These are phyloP conservation scores for Xylaria intraflava DNA, from an alignment of 495 filamentous ascomycete species.

Conservation along the genomic window DNA sequence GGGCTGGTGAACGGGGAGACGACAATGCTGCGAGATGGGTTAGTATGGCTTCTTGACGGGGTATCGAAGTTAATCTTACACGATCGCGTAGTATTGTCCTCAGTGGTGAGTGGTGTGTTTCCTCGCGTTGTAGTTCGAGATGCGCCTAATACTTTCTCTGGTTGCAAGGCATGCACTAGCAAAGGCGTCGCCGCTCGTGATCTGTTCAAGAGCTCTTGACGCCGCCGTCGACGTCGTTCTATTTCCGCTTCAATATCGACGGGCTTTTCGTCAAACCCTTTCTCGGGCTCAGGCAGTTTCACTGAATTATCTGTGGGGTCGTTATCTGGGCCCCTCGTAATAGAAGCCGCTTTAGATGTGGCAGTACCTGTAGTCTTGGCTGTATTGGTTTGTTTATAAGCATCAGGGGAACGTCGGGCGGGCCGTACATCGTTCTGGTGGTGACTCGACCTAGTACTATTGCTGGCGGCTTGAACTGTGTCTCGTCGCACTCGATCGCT, in stretches of 20 bases:
- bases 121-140: constrained; percentile 45
- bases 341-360: constrained; percentile 61
- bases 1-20: constrained; percentile 31
- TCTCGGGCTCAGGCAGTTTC: constrained; percentile 24
- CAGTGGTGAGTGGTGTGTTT: constrained; percentile 33
- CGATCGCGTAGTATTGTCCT: constrained; percentile 37
- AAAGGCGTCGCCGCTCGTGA: constrained; percentile 67
- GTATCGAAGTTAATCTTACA: constrained; percentile 24
- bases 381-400: constrained; percentile 23
- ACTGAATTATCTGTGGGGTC: constrained; percentile 9
- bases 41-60: constrained; percentile 6
- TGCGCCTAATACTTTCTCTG: constrained; percentile 48
- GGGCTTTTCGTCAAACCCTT: constrained; percentile 43
- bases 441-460: constrained; percentile 18
- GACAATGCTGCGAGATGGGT: constrained; percentile 22
- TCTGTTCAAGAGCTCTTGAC: constrained; percentile 84
- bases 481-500: constrained; percentile 17
- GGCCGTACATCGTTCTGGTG: constrained; percentile 14
- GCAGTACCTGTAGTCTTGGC: constrained; percentile 33
- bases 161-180: constrained; percentile 68
- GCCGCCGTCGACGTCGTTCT: constrained; percentile 76
- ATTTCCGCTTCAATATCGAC: constrained; percentile 74
- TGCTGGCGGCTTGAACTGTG: constrained; percentile 12
- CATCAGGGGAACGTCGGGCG: constrained; percentile 16
- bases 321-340: constrained; percentile 52